Evolutionary conservation across 768 basidiomycete species (phyloP).

Genomic region (Pisolithus albus): DNA sequence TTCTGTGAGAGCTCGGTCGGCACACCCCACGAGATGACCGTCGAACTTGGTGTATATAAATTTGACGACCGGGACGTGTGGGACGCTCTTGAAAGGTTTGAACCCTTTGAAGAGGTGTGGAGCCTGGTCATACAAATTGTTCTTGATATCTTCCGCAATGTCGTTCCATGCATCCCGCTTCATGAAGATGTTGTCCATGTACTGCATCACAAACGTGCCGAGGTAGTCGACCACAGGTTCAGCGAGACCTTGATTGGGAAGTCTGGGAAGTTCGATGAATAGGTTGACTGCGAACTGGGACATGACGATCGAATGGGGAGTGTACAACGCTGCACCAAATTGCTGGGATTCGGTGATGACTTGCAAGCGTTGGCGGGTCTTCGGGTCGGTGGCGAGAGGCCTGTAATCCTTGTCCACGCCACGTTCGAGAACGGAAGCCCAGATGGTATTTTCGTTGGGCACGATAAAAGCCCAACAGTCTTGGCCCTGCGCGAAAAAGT

Average conservation of each 20-base stretch:
- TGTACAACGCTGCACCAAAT: conserved; percentile 6
- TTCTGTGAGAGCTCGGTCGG: background rate
- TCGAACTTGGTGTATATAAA: conserved; percentile 19
- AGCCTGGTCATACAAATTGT: conserved; percentile 1
- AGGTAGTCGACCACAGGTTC: conserved; percentile 13
- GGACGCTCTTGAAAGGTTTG: background rate
- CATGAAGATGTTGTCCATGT: background rate
- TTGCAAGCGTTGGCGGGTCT: background rate
- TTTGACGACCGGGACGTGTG: conserved; percentile 6
- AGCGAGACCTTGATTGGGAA: background rate
- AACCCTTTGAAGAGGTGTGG: background rate
- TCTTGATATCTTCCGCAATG: conserved; percentile 5
- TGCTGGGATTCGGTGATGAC: background rate
- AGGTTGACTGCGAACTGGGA: conserved; percentile 21
- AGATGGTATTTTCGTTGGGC: conserved; percentile 11
- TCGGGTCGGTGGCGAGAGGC: conserved; percentile 1
- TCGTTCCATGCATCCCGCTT: background rate
- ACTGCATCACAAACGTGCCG: conserved; percentile 19
- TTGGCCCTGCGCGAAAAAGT: background rate
- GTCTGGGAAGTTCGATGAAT: conserved; percentile 10
- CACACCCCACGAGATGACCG: conserved; percentile 8
- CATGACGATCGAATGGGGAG: conserved; percentile 11
- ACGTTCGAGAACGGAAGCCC: conserved; percentile 6
- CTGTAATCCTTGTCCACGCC: conserved; percentile 9
- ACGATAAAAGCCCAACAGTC: conserved; percentile 6